Base-by-base conservation (phyloP, 306 rosid genomes). In the Cucurbita pepo region DNA sequence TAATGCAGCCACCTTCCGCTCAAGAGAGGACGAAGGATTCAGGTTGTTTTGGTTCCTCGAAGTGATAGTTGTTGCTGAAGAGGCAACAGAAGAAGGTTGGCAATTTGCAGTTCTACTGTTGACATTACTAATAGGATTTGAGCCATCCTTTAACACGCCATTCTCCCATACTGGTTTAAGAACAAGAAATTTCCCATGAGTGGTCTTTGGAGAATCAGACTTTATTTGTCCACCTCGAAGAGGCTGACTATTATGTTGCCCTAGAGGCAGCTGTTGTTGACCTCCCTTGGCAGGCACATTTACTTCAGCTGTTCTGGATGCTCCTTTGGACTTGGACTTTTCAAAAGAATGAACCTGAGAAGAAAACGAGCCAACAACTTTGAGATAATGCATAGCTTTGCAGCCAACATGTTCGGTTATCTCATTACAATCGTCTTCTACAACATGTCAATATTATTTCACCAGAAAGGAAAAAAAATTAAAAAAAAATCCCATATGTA, bases 141-240 rank as follows among this genome's bases (percentile, higher is more conserved):
- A 65, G 54, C 77, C 80, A 74, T 89, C 99, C 84, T 89, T 94
- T 0, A 47, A 22, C 51, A 77, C 80, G 57, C 95, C 99, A 77
- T 89, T 89, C 78, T 94, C 97, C 95, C 97, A 84, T 7, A 84
- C 93, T 44, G 90, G 91, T 82, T 89, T 90, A 30, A 94, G 97
- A 79, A 91, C 99, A 78, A 85, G 88, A 65, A 87, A 91, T 87
- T 94, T 94, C 58, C 96, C 96, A 61, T 77, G 88, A 44, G 96
- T 82, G 77, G 96, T 77, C 88, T 91, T 91, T 1, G 95, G 85
- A 82, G 88, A 40, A 79, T 91, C 99, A 3, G 84, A 75, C 80
- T 91, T 94, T 75, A 75, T 85, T 81, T 82, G 85, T 70, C 85
- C 91, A 82, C 84, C 76, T 71, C 90, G 95, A 64, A 82, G 82